Evolutionary conservation across 352 stramenopile genomes (phyloP), one percentile per base, ranked within the genome.

Genomic region (Globisporangium lucens): DNA sequence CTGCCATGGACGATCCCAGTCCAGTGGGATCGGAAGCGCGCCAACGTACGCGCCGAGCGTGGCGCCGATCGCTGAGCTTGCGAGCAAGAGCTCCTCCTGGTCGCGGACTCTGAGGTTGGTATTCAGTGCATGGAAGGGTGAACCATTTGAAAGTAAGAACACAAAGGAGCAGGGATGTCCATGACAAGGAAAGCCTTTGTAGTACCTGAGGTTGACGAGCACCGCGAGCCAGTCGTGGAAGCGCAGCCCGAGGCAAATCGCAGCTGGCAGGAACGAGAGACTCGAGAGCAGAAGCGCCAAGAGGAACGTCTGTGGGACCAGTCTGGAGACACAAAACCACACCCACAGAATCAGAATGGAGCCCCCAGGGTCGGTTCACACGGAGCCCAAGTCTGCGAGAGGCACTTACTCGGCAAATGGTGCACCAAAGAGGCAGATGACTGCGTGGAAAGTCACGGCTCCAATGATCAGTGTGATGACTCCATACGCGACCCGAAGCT

Each of bases 1-100:
- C 82, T 96, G 89, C 89, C 87, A 96, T 36, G 89, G 89, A 35
- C 87, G 87, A 76, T 96, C 89, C 89, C 89, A 96, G 61, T 96
- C 89, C 7, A 96, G 66, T 2, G 89, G 89, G 70, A 96, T 92
- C 49, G 88, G 83, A 10, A 96, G 60, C 27, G 87, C 86, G 27
- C 89, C 89, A 27, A 92, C 20, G 61, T 94, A 96, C 0, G 79
- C 76, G 51, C 89, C 89, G 4, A 94, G 52, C 17, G 78, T 75
- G 13, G 82, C 76, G 33, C 85, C 85, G 36, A 93, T 77, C 4
- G 71, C 75, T 13, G 85, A 82, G 51, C 74, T 81, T 24, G 84
- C 72, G 27, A 91, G 55, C 38, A 82, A 80, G 24, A 80, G 46
- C 30, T 94, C 85, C 12, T 81, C 67, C 0, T 61, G 49, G 60